Base-by-base conservation (phyloP, 202 grass and related monocot genomes). In the Musa balbisiana region DNA sequence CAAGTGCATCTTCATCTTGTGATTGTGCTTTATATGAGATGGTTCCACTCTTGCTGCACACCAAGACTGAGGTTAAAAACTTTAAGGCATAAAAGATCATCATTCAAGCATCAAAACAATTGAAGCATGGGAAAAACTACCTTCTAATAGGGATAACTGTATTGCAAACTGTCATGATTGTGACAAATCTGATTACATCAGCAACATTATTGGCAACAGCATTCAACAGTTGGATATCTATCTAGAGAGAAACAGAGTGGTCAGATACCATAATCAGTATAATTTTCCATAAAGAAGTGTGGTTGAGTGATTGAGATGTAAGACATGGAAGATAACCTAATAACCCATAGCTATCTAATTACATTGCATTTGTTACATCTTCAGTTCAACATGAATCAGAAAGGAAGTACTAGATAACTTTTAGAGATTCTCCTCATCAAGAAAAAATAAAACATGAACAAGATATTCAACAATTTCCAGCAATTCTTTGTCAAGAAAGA, bases 1-100 rank as follows among this genome's bases (percentile, higher is more conserved):
- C 93, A 80, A 97, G 81, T 79, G 93, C 93, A 88, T 91, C 93
- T 75, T 97, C 93, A 86, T 97, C 93, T 78, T 97, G 86, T 51
- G 90, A 97, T 78, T 97, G 90, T 72, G 93, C 90, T 88, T 93
- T 93, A 79, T 93, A 97, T 55, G 82, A 82, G 22, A 90, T 85
- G 64, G 76, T 81, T 69, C 71, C 84, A 86, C 76, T 81, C 8
- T 74, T 80, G 70, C 93, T 97, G 71, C 55, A 86, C 71, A 81
- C 53, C 3, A 84, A 22, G 53, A 62, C 64, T 84, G 59, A 78
- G 54, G 26, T 29, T 10, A 13, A 50, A 17, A 80, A 71, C 9
- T 76, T 76, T 86, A 73, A 80, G 54, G 59, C 79, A 79, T 64
- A 75, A 84, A 10, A 51, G 24, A 81, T 71, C 75, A 63, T 12